These are phyloP conservation scores for Cladophialophora chaetospira DNA, from an alignment of 2,329 filamentous ascomycete species.

Conservation along the genomic window DNA sequence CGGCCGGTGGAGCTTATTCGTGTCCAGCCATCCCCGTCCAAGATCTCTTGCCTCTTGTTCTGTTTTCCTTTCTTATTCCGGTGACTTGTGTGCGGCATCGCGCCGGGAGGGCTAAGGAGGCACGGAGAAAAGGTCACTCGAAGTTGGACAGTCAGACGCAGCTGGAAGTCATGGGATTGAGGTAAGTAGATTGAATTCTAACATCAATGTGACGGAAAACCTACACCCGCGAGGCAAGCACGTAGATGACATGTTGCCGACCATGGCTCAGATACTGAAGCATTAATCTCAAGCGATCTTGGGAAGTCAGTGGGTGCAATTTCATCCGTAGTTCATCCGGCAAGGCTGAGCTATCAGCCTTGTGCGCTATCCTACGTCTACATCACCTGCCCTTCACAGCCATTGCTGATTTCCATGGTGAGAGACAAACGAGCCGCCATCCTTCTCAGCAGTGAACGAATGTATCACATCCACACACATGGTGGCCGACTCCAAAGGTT, in stretches of 20 bases:
- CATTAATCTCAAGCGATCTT: no score
- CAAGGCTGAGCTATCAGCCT: background rate
- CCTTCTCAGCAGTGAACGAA: conserved; percentile 19
- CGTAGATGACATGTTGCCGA: no score
- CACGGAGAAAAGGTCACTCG: no score
- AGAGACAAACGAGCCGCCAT: conserved; percentile 57
- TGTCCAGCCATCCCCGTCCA: conserved; percentile 29
- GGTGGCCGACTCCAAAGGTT: conserved; percentile 16
- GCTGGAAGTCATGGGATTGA: no score
- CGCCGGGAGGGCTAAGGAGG: background rate
- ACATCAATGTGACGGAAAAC: no score
- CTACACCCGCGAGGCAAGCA: no score
- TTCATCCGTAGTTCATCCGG: background rate
- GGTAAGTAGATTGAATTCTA: no score
- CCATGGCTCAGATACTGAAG: no score
- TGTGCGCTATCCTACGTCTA: background rate
- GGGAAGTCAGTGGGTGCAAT: no score
- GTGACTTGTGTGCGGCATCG: conserved; percentile 29
- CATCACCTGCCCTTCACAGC: conserved; percentile 43
- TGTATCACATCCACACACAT: conserved; percentile 14
- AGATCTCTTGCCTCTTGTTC: conserved; percentile 21
- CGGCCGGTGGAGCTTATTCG: conserved; percentile 8
- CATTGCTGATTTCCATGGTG: conserved; percentile 58
- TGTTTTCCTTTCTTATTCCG: conserved; percentile 16
- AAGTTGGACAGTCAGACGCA: no score